Evolutionary conservation across 2,329 filamentous ascomycete species (phyloP), one percentile per base, ranked within the genome.

Genomic region (Ophiosphaerella herpotricha): DNA sequence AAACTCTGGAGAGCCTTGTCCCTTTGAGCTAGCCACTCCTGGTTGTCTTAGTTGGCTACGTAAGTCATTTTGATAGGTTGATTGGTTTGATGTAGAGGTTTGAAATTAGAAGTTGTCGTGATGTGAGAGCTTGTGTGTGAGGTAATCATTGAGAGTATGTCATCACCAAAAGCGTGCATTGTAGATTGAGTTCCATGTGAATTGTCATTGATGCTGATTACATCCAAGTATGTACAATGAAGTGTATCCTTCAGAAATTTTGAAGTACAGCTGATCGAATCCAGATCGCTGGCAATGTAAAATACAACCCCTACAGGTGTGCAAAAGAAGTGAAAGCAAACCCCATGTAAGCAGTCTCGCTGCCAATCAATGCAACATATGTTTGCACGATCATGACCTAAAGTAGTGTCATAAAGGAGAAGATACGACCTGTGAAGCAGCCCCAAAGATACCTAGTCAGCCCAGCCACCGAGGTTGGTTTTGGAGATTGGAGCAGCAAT

Each of bases 401-500:
- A 52, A 13, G n/a, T 29, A 39, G 42, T 46, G 24, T 31, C 29
- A 21, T 8, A 35, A 23, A 46, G 9, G 34, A 36, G 46, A 42
- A 24, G 14, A 32, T 5, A 35, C 8, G 16, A 29, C 21, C 37
- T 43, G 48, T 44, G 44, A 31, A 34, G 26, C 24, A 49, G 50
- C 40, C 46, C 35, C 46, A 43, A 51, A 36, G 44, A 50, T 33
- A 23, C 45, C 52, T 71, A 71, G 44, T 71, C 61, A 37, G 35
- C 39, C 67, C 68, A 72, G 51, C 55, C 58, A 35, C 59, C 61
- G 24, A 67, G 43, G 24, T 57, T 50, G 42, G 60, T 54, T 23
- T 39, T 55, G 24, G 56, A 57, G 37, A 55, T 61, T 13, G 81
- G 78, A 24, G 57, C 18, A 4, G 69, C 63, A 23, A 87, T 78